A percentile compares a stretch with the other conserved stretches of the same genome.
Evolutionary conservation across 176 grass and related monocot species (phyloP).

Genomic region (Oryza brachyantha): DNA sequence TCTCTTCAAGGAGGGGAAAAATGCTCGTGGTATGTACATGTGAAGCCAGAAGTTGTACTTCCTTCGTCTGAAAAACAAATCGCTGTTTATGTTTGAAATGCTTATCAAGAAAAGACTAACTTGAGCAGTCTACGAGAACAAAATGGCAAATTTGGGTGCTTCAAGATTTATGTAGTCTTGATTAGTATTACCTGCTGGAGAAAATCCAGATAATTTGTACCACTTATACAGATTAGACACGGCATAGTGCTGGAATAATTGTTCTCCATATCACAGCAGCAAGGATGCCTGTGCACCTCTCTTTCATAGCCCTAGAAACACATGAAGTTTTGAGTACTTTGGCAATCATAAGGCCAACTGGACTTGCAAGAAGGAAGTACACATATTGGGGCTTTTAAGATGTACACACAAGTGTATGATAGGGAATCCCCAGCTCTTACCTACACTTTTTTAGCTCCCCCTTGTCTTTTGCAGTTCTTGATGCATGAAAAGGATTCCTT

Average conservation of each 20-base stretch:
- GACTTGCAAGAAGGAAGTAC: slow-evolving; percentile 21
- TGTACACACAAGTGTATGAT: slow-evolving; percentile 2
- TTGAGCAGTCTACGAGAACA: neutral
- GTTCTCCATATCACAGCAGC: neutral
- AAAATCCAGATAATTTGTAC: neutral
- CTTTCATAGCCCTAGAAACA: neutral
- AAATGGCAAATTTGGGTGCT: neutral
- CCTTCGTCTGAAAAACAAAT: too few relatives aligned
- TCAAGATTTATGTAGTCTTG: neutral
- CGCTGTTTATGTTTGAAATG: too few relatives aligned
- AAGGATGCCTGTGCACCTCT: slow-evolving; percentile 11
- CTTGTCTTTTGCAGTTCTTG: slow-evolving; percentile 31
- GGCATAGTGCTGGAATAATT: slow-evolving; percentile 1
- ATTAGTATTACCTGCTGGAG: neutral
- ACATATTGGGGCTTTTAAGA: slow-evolving; percentile 19
- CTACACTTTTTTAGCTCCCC: slow-evolving; percentile 3
- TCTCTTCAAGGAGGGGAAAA: too few relatives aligned
- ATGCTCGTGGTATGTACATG: too few relatives aligned
- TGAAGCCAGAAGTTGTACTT: too few relatives aligned
- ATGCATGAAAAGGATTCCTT: slow-evolving; percentile 19
- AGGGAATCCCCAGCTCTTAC: slow-evolving; percentile 17
- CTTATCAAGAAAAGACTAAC: neutral
- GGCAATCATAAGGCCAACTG: slow-evolving; percentile 28
- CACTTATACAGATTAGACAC: neutral
- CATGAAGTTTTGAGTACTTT: neutral